Evolutionary conservation across 1,284 basidiomycete species (phyloP).

Genomic region (Bondarzewia mesenterica): DNA sequence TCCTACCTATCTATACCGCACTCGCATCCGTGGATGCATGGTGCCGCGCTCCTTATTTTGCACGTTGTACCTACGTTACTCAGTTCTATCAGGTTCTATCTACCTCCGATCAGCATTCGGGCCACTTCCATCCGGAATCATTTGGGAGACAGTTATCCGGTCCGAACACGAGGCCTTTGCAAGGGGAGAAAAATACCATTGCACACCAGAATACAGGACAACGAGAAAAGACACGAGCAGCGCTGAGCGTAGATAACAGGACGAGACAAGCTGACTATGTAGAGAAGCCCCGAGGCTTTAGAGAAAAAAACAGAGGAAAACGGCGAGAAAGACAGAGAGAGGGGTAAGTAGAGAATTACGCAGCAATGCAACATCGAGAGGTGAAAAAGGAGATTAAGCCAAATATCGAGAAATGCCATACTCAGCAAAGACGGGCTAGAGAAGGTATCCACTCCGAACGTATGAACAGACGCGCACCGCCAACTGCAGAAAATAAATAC

Average conservation of each 20-base stretch:
- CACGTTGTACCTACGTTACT: neutral
- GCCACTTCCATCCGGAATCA: too few relatives aligned
- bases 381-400: neutral
- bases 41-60: neutral
- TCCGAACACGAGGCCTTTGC: too few relatives aligned
- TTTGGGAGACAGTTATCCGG: too few relatives aligned
- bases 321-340: neutral
- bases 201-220: neutral
- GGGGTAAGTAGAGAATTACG: neutral
- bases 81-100: neutral
- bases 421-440: neutral
- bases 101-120: neutral
- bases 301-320: constrained; percentile 2
- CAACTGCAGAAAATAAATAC: neutral
- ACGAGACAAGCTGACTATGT: neutral
- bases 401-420: neutral
- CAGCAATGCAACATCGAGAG: constrained; percentile 4
- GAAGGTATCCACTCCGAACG: constrained; percentile 3
- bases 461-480: neutral
- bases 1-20: neutral
- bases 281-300: neutral
- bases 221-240: neutral
- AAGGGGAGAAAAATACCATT: neutral
- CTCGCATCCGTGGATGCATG: neutral
- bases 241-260: constrained; percentile 2